Conservation (phyloP, 2,329 filamentous ascomycete genomes). For the Huntiella decipiens region DNA sequence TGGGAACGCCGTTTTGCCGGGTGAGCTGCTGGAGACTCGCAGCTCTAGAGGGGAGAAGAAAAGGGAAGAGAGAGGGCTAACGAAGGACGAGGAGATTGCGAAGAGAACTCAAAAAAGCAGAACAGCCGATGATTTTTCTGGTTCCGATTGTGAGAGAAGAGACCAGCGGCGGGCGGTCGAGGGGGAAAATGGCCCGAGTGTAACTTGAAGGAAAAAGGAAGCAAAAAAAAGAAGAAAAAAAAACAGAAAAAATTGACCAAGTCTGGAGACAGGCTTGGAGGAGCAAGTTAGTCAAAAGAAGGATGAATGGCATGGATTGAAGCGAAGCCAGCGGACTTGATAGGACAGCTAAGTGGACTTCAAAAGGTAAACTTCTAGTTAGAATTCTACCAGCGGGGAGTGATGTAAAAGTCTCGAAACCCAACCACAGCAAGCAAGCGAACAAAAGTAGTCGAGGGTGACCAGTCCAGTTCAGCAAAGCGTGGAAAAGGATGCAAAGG, state of each 20-base stretch:
- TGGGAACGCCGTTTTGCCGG: constrained; percentile 51
- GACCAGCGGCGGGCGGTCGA: not conserved
- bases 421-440: too few species aligned
- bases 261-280: not conserved
- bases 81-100: not conserved
- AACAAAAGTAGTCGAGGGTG: too few species aligned
- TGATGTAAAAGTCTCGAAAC: not conserved
- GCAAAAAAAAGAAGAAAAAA: not conserved
- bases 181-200: constrained; percentile 1
- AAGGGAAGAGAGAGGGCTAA: constrained; percentile 11
- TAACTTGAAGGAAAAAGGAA: not conserved
- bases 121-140: not conserved
- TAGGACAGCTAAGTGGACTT: too few species aligned
- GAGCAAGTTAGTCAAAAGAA: not conserved
- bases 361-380: too few species aligned
- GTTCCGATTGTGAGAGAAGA: not conserved
- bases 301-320: not conserved
- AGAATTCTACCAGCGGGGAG: too few species aligned
- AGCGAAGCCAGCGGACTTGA: too few species aligned
- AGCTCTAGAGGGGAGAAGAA: constrained; percentile 27
- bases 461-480: too few species aligned
- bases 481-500: too few species aligned
- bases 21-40: constrained; percentile 39
- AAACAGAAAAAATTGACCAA: not conserved
- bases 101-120: too few species aligned